Percentiles rank a stretch among this genome's conserved stretches.
Evolutionary conservation across 768 basidiomycete genomes (phyloP).

Genomic region (Tricholoma bakamatsutake): DNA sequence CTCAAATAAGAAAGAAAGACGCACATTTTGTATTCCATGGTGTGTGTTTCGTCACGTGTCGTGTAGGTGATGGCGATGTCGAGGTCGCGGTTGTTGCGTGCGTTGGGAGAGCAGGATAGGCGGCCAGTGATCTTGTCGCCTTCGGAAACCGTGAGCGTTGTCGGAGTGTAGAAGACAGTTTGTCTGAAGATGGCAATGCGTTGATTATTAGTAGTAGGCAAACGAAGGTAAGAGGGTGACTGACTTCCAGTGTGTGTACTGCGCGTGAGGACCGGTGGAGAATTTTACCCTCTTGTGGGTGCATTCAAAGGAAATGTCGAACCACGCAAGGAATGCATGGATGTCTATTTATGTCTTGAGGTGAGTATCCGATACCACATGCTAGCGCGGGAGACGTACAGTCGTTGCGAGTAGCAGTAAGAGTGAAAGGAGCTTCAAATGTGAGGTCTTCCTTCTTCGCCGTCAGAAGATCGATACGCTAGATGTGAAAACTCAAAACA

Average conservation of each 20-base stretch:
- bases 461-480: conserved; percentile 88
- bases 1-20: conserved; percentile 32
- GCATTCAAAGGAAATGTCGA: conserved; percentile 92
- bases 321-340: conserved; percentile 99
- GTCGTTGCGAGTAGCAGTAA: conserved; percentile 83
- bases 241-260: conserved; percentile 96
- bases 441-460: conserved; percentile 94
- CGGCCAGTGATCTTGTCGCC: conserved; percentile 70
- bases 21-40: conserved; percentile 82
- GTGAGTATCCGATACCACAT: neutral
- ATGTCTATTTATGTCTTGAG: conserved; percentile 48
- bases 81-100: conserved; percentile 89
- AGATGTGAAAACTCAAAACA: neutral
- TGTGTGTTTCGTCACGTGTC: conserved; percentile 29
- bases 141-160: conserved; percentile 61
- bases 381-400: conserved; percentile 47
- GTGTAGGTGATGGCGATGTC: conserved; percentile 83
- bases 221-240: conserved; percentile 23
- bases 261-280: conserved; percentile 95
- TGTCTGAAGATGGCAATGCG: conserved; percentile 45
- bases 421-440: conserved; percentile 74
- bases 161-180: conserved; percentile 96
- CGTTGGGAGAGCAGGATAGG: conserved; percentile 81
- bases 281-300: conserved; percentile 95
- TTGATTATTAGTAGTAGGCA: neutral